These are phyloP conservation scores for Scedosporium aurantiacum DNA, from an alignment of 2,329 filamentous ascomycete species.

Conservation along the genomic window DNA sequence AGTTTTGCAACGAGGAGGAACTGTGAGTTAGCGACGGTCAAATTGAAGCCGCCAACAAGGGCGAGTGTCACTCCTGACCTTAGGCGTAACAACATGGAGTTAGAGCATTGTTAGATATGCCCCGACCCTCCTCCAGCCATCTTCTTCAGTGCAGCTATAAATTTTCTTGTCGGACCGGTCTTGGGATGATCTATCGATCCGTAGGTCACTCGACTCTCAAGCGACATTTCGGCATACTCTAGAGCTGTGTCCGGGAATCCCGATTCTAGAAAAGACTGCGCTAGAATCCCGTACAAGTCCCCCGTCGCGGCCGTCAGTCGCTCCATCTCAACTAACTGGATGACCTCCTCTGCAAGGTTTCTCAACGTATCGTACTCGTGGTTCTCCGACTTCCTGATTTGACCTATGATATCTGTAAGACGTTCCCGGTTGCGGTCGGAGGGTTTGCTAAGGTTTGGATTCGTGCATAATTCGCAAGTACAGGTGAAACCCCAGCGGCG, in stretches of 20 bases:
- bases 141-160: too few relatives aligned
- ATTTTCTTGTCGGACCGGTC: too few relatives aligned
- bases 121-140: too few relatives aligned
- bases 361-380: slow-evolving; percentile 14
- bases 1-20: too few relatives aligned
- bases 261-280: slow-evolving; percentile 5
- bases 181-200: too few relatives aligned
- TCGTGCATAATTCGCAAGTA: slow-evolving; percentile 17
- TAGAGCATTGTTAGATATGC: too few relatives aligned
- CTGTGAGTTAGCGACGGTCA: too few relatives aligned
- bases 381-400: slow-evolving; percentile 14
- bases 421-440: slow-evolving; percentile 18
- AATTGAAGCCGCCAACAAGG: too few relatives aligned
- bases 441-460: slow-evolving; percentile 14
- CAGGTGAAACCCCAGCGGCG: slow-evolving; percentile 20
- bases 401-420: slow-evolving; percentile 14
- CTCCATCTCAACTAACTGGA: slow-evolving; percentile 15
- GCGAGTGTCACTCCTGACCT: too few relatives aligned
- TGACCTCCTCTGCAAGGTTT: slow-evolving; percentile 14
- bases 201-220: too few relatives aligned
- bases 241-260: neutral
- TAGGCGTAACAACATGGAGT: too few relatives aligned
- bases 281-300: slow-evolving; percentile 18
- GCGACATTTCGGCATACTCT: neutral
- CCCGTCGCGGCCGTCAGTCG: slow-evolving; percentile 15